A percentile compares a stretch with the other conserved stretches of the same genome.
These are phyloP conservation scores for Jamesozyma jinghongensis DNA, from an alignment of 805 yeast species.

Conservation along the genomic window DNA sequence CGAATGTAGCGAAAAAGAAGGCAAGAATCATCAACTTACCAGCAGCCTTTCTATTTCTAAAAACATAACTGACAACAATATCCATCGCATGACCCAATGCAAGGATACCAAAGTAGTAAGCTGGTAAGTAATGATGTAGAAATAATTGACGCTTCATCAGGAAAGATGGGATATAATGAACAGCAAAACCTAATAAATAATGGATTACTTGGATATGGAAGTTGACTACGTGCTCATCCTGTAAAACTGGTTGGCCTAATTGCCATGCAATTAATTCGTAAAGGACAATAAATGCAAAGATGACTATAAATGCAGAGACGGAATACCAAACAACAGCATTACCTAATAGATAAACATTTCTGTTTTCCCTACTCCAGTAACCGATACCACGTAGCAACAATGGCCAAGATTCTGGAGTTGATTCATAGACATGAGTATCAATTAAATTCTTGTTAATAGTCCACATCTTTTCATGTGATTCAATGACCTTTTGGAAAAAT, in stretches of 20 bases:
- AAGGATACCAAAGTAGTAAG: constrained; percentile 77
- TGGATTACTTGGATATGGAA: constrained; percentile 55
- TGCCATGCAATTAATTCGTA: constrained; percentile 55
- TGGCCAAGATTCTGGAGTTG: constrained; percentile 70
- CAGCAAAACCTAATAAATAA: constrained; percentile 58
- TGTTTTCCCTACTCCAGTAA: constrained; percentile 53
- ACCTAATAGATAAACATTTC: constrained; percentile 64
- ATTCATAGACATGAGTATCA: constrained; percentile 61
- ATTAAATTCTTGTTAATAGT: constrained; percentile 60
- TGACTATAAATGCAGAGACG: constrained; percentile 42
- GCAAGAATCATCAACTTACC: constrained; percentile 39
- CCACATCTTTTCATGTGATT: constrained; percentile 72
- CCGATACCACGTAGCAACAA: constrained; percentile 66
- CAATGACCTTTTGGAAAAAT: constrained; percentile 52
- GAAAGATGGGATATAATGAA: constrained; percentile 68
- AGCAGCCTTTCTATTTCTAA: constrained; percentile 35
- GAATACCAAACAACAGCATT: constrained; percentile 79
- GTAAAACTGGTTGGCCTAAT: constrained; percentile 41
- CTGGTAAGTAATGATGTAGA: constrained; percentile 89
- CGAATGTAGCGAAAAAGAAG: constrained; percentile 42
- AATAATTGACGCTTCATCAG: constrained; percentile 90
- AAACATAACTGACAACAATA: constrained; percentile 37
- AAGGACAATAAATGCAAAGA: constrained; percentile 39
- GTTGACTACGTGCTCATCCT: constrained; percentile 48
- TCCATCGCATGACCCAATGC: constrained; percentile 65